A percentile compares a stretch with the other conserved stretches of the same genome.
These are phyloP conservation scores for Saccharata proteae DNA, from an alignment of 2,329 filamentous ascomycete species.

Conservation along the genomic window DNA sequence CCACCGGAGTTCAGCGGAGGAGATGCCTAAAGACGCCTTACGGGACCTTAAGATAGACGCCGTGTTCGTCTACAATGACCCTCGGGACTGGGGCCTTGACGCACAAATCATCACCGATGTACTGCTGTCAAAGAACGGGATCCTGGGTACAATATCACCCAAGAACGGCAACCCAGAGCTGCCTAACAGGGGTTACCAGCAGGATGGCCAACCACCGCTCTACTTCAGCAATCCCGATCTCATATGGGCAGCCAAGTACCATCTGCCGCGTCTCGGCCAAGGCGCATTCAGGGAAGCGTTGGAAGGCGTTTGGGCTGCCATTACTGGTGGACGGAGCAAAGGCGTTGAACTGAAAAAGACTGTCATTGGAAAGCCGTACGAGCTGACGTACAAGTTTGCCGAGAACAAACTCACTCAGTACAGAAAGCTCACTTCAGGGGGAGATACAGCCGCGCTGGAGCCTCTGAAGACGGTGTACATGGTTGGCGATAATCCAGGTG, in stretches of 20 bases:
- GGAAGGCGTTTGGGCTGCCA: constrained; percentile 62
- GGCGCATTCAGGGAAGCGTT: constrained; percentile 80
- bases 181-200: constrained; percentile 67
- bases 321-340: constrained; percentile 43
- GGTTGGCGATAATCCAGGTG: constrained; percentile 59
- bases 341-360: constrained; percentile 47
- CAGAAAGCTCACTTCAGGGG: no score
- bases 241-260: constrained; percentile 77
- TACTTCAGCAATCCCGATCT: constrained; percentile 89
- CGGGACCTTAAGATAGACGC: constrained; percentile 75
- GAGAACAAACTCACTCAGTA: constrained; percentile 52
- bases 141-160: constrained; percentile 65
- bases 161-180: constrained; percentile 55
- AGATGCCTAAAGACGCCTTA: no score
- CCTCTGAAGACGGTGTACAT: constrained; percentile 74
- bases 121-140: constrained; percentile 64
- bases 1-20: constrained; percentile 46
- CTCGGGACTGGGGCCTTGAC: constrained; percentile 90
- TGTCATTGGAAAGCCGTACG: constrained; percentile 73
- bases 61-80: constrained; percentile 90
- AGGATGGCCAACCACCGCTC: constrained; percentile 65
- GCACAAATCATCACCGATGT: constrained; percentile 75
- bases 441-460: constrained; percentile 16
- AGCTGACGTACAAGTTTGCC: constrained; percentile 70
- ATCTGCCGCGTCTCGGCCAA: constrained; percentile 77